A percentile compares a stretch with the other conserved stretches of the same genome.
These are phyloP conservation scores for Tricholoma terreum DNA, from an alignment of 768 basidiomycete genomes.

Conservation along the genomic window DNA sequence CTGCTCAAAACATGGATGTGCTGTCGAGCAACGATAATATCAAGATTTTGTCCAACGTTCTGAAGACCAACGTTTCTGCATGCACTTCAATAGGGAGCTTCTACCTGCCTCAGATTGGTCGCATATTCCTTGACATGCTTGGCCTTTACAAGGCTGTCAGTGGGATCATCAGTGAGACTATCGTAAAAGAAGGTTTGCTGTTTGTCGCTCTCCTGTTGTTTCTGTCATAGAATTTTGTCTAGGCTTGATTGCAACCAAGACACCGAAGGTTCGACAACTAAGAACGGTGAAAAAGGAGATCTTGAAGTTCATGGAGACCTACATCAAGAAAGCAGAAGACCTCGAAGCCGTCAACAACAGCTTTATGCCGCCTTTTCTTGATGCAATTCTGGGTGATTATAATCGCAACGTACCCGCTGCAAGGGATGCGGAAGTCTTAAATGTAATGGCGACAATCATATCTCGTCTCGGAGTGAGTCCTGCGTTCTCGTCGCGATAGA, in stretches of 20 bases:
- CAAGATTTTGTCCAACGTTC: conserved; percentile 92
- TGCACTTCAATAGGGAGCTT: conserved; percentile 96
- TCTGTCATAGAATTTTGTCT: conserved; percentile 6
- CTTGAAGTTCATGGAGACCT: conserved; percentile 94
- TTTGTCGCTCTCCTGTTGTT: background rate
- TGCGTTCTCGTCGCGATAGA: background rate
- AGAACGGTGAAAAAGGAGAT: conserved; percentile 99
- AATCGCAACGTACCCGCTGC: conserved; percentile 90
- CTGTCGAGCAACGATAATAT: conserved; percentile 89
- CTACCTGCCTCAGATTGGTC: conserved; percentile 94
- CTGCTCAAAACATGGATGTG: conserved; percentile 88
- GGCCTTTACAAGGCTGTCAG: conserved; percentile 97
- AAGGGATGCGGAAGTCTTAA: conserved; percentile 94
- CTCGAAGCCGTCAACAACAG: conserved; percentile 88
- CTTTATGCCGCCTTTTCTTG: conserved; percentile 92
- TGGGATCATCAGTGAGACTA: conserved; percentile 91
- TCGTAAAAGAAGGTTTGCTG: conserved; percentile 73
- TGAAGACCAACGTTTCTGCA: conserved; percentile 98
- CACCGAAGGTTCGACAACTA: conserved; percentile 90
- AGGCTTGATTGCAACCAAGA: conserved; percentile 93
- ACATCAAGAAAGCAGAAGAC: conserved; percentile 96
- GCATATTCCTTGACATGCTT: conserved; percentile 97
- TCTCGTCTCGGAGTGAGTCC: conserved; percentile 77
- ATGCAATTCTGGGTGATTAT: conserved; percentile 98
- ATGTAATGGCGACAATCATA: conserved; percentile 95